Base-by-base conservation (phyloP, 2,329 filamentous ascomycete genomes). In the Nothopassalora personata region DNA sequence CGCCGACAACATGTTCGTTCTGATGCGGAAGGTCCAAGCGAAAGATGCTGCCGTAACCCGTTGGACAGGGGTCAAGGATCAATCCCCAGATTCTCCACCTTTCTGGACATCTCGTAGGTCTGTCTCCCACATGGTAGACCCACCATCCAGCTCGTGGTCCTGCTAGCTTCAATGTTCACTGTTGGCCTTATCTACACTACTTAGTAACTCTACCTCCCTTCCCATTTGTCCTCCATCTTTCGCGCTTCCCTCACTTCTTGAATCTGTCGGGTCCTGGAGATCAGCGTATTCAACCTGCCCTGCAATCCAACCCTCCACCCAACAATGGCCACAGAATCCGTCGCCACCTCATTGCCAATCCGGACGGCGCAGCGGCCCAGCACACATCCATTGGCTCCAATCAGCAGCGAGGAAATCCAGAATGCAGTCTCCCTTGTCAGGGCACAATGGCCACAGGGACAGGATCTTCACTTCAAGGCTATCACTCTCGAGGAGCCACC, bases 401-500 rank as follows among this genome's bases (percentile, higher is more conserved):
- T 87, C 46, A 81, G 77, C 30, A 77, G 77, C n/a, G 68, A 73
- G 23, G 85, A 88, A 70, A 86, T 88, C 62, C 74, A 74, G 13
- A 73, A 77, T 48, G 78, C 79, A 30, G 76, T 80, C 6, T 65
- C 71, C 1, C 72, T 86, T 33, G 75, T 87, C 61, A 79, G 74
- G 58, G 70, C 72, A 50, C 74, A 78, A 57, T 87, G 84, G 81
- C 84, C 84, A 0, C 72, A 75, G 11, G 76, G 77, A 27, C 81
- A 80, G 2, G 76, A 81, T 31, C 70, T 86, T 47, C 81, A 86
- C 54, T 86, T 84, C 79, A 90, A 90, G 74, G 82, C 81, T 65
- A 81, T 90, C 53, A 88, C 68, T 4, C 64, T 74, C 5, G 64
- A 71, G 43, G 72, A 74, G 58, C 72, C 72, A 4, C 59, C 67